phyloP scores from a whole-genome alignment of 2,329 filamentous ascomycete species.

The Proliferodiscus dingleyae region DNA sequence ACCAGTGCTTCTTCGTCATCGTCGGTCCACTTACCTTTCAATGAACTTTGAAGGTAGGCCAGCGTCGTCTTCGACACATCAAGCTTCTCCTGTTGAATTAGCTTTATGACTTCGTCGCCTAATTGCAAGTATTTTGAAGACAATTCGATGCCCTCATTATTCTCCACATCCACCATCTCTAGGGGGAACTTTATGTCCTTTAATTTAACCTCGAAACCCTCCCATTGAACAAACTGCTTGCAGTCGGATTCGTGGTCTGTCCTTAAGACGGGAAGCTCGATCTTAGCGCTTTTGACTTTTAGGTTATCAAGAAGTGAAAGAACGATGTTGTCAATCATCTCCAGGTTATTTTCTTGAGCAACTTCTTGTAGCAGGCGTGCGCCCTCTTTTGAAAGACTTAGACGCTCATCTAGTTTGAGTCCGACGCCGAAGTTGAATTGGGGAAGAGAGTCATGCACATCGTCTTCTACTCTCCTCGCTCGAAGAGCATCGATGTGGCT shows the following conservation, averaged over 20 bases:
- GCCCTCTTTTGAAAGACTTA: conserved; percentile 21
- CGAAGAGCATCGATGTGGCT: conserved; percentile 16
- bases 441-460: conserved; percentile 14
- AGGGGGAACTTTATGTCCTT: conserved; percentile 27
- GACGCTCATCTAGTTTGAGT: conserved; percentile 20
- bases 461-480: background rate
- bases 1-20: conserved; percentile 22
- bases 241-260: conserved; percentile 28
- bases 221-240: conserved; percentile 21
- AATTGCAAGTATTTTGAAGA: conserved; percentile 15
- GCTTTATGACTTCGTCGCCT: conserved; percentile 15
- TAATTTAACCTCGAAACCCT: conserved; percentile 25
- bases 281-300: conserved; percentile 7
- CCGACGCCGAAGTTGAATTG: conserved; percentile 15
- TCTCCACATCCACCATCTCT: conserved; percentile 26
- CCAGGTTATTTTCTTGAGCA: conserved; percentile 5
- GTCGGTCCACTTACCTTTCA: conserved; percentile 18
- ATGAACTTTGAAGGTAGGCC: conserved; percentile 15
- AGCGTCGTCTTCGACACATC: conserved; percentile 24
- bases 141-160: conserved; percentile 24
- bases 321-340: conserved; percentile 11
- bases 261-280: conserved; percentile 28
- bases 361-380: conserved; percentile 21
- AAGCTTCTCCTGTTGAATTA: conserved; percentile 26
- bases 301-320: conserved; percentile 7